These are phyloP conservation scores for Xylariaceae sp. DNA, from an alignment of 2,329 filamentous ascomycete species.

Conservation along the genomic window DNA sequence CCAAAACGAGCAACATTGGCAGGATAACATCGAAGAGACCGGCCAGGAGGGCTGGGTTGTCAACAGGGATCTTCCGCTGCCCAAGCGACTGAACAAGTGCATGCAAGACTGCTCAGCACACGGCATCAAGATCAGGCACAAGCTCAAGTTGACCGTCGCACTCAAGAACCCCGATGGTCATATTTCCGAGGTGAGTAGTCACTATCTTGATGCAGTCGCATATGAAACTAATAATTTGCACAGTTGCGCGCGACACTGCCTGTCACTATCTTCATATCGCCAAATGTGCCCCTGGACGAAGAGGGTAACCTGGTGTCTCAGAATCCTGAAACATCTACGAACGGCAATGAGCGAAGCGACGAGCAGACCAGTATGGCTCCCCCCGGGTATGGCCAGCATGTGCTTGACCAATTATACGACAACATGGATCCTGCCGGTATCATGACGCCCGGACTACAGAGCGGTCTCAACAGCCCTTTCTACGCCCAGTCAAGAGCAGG, in stretches of 20 bases:
- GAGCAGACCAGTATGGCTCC: constrained; percentile 60
- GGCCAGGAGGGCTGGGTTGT: constrained; percentile 62
- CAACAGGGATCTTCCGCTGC: constrained; percentile 63
- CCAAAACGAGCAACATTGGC: constrained; percentile 59
- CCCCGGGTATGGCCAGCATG: constrained; percentile 88
- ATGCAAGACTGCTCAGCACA: constrained; percentile 85
- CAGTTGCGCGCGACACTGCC: constrained; percentile 85
- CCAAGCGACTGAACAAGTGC: constrained; percentile 76
- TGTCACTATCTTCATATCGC: constrained; percentile 91
- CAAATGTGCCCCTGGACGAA: constrained; percentile 83
- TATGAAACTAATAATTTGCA: constrained; percentile 10
- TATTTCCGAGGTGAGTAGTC: constrained; percentile 71
- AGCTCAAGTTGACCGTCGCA: constrained; percentile 85
- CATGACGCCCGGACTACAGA: constrained; percentile 58
- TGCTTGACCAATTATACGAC: constrained; percentile 85
- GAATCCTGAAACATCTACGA: constrained; percentile 44
- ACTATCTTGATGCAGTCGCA: constrained; percentile 10
- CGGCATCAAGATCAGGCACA: constrained; percentile 89
- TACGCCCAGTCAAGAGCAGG: constrained; percentile 67
- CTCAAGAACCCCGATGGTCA: constrained; percentile 94
- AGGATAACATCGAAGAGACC: constrained; percentile 63
- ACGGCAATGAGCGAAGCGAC: constrained; percentile 35
- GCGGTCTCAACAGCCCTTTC: constrained; percentile 78
- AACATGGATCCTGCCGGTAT: constrained; percentile 75
- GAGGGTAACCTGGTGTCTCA: constrained; percentile 72